Evolutionary conservation across 495 filamentous ascomycete genomes (phyloP), one percentile per base, ranked within the genome.

Genomic region (Lasiosphaeria hispida): DNA sequence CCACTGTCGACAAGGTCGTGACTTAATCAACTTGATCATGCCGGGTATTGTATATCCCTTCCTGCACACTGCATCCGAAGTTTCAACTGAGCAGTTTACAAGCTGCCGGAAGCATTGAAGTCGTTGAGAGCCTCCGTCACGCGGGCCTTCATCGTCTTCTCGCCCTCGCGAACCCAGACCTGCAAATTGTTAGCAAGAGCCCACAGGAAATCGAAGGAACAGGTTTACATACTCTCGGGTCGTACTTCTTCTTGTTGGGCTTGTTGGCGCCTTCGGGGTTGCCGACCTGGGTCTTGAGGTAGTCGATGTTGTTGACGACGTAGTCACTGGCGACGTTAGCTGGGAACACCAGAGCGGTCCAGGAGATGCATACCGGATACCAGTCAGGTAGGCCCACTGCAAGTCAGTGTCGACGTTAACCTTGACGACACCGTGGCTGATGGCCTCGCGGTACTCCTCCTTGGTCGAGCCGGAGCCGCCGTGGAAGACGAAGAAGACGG

Each of bases 231-330:
- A 52, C 55, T 30, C 64, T 57, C 52, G 70, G 64, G 61, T 97
- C 93, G 76, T 94, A 97, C 85, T 83, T 93, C 83, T 96, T 97
- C 88, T 98, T 98, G 84, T 98, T 97, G 64, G 94, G 94, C 86
- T 97, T 97, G 79, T 93, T 89, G 50, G 83, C 81, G 53, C 93
- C 95, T 19, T 97, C 92, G 48, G 95, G 94, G 83, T 97, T 97
- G 66, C 95, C 94, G 66, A 97, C 88, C 63, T 87, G 84, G 35
- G 79, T 79, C 77, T 80, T 76, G 62, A 99, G 71, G 81, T 97
- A 97, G 60, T 97, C 92, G 83, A 96, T 92, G 82, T 97, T 97
- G 67, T 84, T 88, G 60, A 90, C 75, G 63, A 97, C 80, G 80
- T 92, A 97, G 79, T 97, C 92, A 67, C 65, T 55, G 13, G 8